Evolutionary conservation across 306 rosid species (phyloP).

Genomic region (Ormosia semicastrata): DNA sequence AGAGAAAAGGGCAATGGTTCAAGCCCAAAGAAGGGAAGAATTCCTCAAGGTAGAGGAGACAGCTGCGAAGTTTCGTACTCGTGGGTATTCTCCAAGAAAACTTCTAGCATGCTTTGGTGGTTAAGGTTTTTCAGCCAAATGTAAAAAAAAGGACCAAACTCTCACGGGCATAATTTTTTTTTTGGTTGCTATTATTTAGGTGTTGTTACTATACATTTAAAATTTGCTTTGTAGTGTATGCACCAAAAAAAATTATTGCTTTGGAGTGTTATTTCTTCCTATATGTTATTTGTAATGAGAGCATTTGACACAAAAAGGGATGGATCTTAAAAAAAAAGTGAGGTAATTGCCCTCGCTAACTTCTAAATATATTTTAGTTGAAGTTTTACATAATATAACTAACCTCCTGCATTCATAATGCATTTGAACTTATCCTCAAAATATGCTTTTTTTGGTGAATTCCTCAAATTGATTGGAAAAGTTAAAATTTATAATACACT

Average conservation of each 20-base stretch:
- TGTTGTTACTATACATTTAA: not conserved
- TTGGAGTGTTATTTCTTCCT: not conserved
- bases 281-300: not conserved
- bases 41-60: slow-evolving; percentile 64
- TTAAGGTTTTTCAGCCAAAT: not conserved
- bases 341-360: too few species aligned
- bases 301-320: not conserved
- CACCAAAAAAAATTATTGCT: not conserved
- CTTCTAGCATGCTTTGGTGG: slow-evolving; percentile 45
- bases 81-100: slow-evolving; percentile 68
- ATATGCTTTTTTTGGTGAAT: too few species aligned
- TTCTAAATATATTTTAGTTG: too few species aligned
- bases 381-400: too few species aligned
- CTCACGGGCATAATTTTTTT: not conserved
- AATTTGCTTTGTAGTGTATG: not conserved
- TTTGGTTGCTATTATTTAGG: not conserved
- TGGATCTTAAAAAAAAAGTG: too few species aligned
- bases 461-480: too few species aligned
- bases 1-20: slow-evolving; percentile 65
- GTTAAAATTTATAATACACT: too few species aligned
- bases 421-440: too few species aligned
- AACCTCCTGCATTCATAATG: too few species aligned
- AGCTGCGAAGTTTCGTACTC: slow-evolving; percentile 66
- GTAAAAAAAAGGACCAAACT: not conserved
- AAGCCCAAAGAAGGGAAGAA: slow-evolving; percentile 63